Base-by-base conservation (phyloP, 2,329 filamentous ascomycete species). In the Ceratocystis lukuohia region DNA sequence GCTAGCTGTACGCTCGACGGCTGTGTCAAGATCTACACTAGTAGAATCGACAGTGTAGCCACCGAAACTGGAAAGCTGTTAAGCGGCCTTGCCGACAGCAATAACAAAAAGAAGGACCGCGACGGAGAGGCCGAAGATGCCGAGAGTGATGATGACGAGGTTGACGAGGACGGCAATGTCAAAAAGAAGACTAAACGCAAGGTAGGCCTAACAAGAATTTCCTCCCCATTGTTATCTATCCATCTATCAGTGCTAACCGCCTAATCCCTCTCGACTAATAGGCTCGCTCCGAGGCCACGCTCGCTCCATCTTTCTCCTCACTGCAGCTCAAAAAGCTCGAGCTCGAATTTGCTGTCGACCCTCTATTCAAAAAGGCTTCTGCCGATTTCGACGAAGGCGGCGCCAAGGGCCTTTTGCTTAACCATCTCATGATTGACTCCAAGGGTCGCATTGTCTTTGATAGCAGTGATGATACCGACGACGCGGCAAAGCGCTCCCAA, bases 11-110 rank as follows among this genome's bases (percentile, higher is more conserved):
- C 94, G 0, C 81, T 99, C 20, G 94, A 99, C 74, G 94, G 94
- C 22, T 99, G 94, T 74, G 94, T 99, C 73, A 99, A 99, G 79
- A 97, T 99, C 73, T 99, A 99, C 76, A 99, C 94, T 1, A 96
- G 92, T 78, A 84, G 94, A 80, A 92, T 99, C 62, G 94, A 99
- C 78, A 97, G 93, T 74, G 94, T 99, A 62, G 94, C 94, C 56
- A 97, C 92, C 1, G 94, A 99, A 77, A 99, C 94, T 0, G 93
- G 93, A 64, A 96, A 96, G 76, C 81, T 99, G 69, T 78, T 99
- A 48, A 97, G 92, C 76, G 94, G 94, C 67, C 79, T 99, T 68
- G 93, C 94, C 25, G 93, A 97, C 72, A 92, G 88, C 74, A 86
- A 87, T 73, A 89, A 83, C 69, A 89, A 86, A 69, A 90, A 88